phyloP scores from a whole-genome alignment of 306 rosid species.

The Alnus glutinosa region DNA sequence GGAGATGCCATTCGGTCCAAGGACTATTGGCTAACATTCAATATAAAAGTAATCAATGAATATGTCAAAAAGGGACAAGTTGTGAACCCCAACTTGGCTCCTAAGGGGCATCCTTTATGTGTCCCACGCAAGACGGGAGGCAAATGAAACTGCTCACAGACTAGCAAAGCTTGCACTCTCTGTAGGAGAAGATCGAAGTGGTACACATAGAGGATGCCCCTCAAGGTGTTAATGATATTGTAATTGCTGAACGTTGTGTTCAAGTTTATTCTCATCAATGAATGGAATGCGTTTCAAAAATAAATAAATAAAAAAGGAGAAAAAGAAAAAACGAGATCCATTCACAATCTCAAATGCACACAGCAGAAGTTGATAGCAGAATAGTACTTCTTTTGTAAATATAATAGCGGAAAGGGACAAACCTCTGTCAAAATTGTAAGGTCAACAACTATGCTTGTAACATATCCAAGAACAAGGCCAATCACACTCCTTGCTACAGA shows the following conservation, averaged over 20 bases:
- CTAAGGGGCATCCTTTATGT: background rate
- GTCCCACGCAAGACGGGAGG: too few relatives aligned
- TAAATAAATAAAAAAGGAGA: too few relatives aligned
- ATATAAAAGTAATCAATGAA: too few relatives aligned
- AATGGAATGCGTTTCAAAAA: too few relatives aligned
- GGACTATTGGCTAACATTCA: too few relatives aligned
- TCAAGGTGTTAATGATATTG: too few relatives aligned
- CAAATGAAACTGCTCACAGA: too few relatives aligned
- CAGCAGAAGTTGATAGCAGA: background rate
- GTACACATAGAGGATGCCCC: too few relatives aligned
- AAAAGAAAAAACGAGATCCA: background rate
- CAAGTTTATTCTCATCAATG: too few relatives aligned
- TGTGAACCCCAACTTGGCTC: background rate
- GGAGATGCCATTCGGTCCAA: background rate
- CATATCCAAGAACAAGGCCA: slow-evolving; percentile 92
- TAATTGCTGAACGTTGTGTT: too few relatives aligned
- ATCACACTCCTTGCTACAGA: slow-evolving; percentile 90
- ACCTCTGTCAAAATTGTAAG: slow-evolving; percentile 94
- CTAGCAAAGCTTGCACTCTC: too few relatives aligned
- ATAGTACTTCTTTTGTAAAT: slow-evolving; percentile 5
- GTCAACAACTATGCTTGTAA: slow-evolving; percentile 92
- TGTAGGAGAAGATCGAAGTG: too few relatives aligned
- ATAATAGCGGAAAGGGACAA: slow-evolving; percentile 27
- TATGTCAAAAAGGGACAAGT: background rate
- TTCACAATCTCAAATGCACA: slow-evolving; percentile 4